Evolutionary conservation across 805 yeast species (phyloP).

Genomic region (Wickerhamomyces kurtzmanii): DNA sequence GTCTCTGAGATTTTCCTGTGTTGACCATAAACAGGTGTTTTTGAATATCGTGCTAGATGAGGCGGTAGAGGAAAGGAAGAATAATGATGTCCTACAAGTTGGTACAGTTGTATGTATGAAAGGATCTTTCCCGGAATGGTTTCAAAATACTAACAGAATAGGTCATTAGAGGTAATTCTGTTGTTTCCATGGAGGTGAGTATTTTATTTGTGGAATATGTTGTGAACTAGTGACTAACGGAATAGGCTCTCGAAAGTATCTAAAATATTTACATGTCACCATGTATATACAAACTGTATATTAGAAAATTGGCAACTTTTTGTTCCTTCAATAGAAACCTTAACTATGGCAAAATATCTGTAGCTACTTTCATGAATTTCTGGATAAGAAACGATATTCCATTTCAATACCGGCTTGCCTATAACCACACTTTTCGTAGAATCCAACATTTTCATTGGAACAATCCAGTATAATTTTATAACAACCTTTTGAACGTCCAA

Average conservation of each 20-base stretch:
- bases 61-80: conserved; percentile 48
- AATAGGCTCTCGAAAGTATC: too few species aligned
- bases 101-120: conserved; percentile 74
- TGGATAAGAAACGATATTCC: conserved; percentile 38
- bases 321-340: too few species aligned
- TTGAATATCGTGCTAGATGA: conserved; percentile 64
- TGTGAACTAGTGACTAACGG: not conserved
- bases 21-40: conserved; percentile 31
- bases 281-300: too few species aligned
- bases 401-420: conserved; percentile 57
- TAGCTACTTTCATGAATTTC: too few species aligned
- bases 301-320: too few species aligned
- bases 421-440: conserved; percentile 85
- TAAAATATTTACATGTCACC: too few species aligned
- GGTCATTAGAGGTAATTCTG: conserved; percentile 73
- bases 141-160: too few species aligned
- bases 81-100: conserved; percentile 41
- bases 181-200: conserved; percentile 56
- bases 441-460: conserved; percentile 68
- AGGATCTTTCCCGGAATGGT: too few species aligned
- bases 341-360: too few species aligned
- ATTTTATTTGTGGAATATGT: conserved; percentile 26
- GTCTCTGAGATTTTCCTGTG: not conserved
- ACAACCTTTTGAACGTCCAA: conserved; percentile 58
- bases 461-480: conserved; percentile 90